These are phyloP conservation scores for Arthrobotrys sinensis DNA, from an alignment of 2,329 filamentous ascomycete genomes.

Conservation along the genomic window DNA sequence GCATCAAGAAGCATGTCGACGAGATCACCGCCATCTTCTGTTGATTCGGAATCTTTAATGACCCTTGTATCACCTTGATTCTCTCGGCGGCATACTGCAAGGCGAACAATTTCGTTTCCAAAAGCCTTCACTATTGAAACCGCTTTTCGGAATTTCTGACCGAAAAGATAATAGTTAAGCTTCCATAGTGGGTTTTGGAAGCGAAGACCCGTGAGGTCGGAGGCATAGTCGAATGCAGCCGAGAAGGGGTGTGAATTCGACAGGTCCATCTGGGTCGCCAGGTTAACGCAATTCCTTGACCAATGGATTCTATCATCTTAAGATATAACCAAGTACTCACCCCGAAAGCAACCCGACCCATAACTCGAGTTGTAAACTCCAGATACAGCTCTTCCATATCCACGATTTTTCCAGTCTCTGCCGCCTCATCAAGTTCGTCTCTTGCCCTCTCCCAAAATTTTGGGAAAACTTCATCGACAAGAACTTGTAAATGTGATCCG, in stretches of 20 bases:
- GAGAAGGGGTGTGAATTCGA: slow-evolving; percentile 75
- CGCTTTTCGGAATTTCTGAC: slow-evolving; percentile 70
- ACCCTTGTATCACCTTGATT: slow-evolving; percentile 58
- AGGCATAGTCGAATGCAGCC: slow-evolving; percentile 75
- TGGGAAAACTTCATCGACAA: slow-evolving; percentile 75
- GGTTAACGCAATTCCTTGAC: slow-evolving; percentile 1
- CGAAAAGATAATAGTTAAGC: slow-evolving; percentile 73
- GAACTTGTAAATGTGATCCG: slow-evolving; percentile 72
- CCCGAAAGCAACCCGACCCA: slow-evolving; percentile 79
- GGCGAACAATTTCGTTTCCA: slow-evolving; percentile 74
- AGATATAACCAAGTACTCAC: slow-evolving; percentile 65
- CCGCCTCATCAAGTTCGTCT: slow-evolving; percentile 66
- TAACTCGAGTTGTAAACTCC: slow-evolving; percentile 76
- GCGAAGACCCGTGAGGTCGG: slow-evolving; percentile 74
- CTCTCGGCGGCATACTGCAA: slow-evolving; percentile 70
- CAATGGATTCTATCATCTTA: slow-evolving; percentile 2
- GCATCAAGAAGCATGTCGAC: slow-evolving; percentile 75
- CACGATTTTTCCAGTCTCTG: slow-evolving; percentile 66
- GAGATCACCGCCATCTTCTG: slow-evolving; percentile 69
- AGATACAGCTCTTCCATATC: slow-evolving; percentile 76
- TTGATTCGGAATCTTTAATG: not conserved
- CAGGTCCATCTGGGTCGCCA: slow-evolving; percentile 74
- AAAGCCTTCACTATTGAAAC: slow-evolving; percentile 72
- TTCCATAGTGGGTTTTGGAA: slow-evolving; percentile 78
- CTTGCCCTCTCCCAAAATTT: slow-evolving; percentile 71